phyloP scores from a whole-genome alignment of 2,329 filamentous ascomycete genomes.

The Ophiostoma ulmi region DNA sequence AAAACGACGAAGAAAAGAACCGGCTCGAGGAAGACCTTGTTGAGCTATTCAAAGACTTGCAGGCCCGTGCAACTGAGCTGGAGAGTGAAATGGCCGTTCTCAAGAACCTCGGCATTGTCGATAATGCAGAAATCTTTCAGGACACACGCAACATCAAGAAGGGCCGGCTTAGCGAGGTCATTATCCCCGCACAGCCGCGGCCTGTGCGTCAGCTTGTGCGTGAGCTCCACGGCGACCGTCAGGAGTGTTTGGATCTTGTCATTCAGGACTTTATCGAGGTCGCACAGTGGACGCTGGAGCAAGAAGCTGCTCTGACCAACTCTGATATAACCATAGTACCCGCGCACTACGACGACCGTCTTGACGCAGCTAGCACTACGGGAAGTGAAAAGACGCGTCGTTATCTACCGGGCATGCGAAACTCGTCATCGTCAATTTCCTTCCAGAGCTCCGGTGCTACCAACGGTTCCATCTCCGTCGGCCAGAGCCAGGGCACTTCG shows the following conservation, averaged over 20 bases:
- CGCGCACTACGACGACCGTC: not conserved
- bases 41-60: constrained; percentile 13
- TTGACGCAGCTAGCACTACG: not conserved
- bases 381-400: too few species aligned
- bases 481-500: not conserved
- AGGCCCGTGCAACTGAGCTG: constrained; percentile 19
- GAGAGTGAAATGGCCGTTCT: constrained; percentile 24
- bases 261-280: constrained; percentile 26
- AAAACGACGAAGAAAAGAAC: not conserved
- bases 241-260: constrained; percentile 21
- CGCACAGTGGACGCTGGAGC: constrained; percentile 23
- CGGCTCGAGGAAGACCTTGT: constrained; percentile 18
- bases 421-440: not conserved
- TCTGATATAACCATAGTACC: not conserved
- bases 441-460: not conserved
- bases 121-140: constrained; percentile 18
- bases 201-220: constrained; percentile 26
- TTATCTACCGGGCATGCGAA: not conserved
- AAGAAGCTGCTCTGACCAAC: constrained; percentile 6
- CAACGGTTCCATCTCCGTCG: not conserved
- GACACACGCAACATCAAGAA: constrained; percentile 21
- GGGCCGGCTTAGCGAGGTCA: constrained; percentile 22
- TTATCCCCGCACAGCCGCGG: constrained; percentile 21
- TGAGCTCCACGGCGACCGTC: constrained; percentile 20
- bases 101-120: constrained; percentile 14